Percentiles rank a stretch among this genome's conserved stretches.
These are phyloP conservation scores for Rhodotorula toruloides DNA, from an alignment of 768 basidiomycete genomes.

Conservation along the genomic window DNA sequence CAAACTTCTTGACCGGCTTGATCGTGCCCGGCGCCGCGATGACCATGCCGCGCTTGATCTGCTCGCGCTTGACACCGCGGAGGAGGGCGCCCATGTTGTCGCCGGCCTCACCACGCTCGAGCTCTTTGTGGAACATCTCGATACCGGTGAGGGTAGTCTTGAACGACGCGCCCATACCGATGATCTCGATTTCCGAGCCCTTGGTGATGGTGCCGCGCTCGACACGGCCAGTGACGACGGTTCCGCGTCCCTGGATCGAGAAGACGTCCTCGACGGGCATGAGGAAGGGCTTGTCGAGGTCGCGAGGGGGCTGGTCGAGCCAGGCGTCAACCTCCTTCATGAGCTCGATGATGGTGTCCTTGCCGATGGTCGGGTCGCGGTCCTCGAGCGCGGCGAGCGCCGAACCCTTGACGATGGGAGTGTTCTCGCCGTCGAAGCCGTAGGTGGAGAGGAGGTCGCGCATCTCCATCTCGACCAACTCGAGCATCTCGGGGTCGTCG, in stretches of 20 bases:
- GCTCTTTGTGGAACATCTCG: slow-evolving; percentile 99
- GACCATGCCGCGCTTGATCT: slow-evolving; percentile 87
- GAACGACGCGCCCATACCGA: slow-evolving; percentile 72
- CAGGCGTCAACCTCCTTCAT: slow-evolving; percentile 83
- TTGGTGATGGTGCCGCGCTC: slow-evolving; percentile 89
- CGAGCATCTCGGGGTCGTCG: slow-evolving; percentile 94
- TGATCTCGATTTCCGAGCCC: slow-evolving; percentile 85
- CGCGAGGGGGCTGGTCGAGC: slow-evolving; percentile 90
- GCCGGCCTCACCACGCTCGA: slow-evolving; percentile 94
- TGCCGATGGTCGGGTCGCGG: slow-evolving; percentile 67
- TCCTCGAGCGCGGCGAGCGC: slow-evolving; percentile 92
- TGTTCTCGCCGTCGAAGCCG: slow-evolving; percentile 93
- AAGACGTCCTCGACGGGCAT: slow-evolving; percentile 94
- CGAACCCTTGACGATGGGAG: slow-evolving; percentile 97
- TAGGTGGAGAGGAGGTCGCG: slow-evolving; percentile 85
- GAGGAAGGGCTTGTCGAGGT: slow-evolving; percentile 95
- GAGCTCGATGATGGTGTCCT: slow-evolving; percentile 71
- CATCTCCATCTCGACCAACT: slow-evolving; percentile 99
- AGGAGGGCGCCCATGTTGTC: slow-evolving; percentile 99
- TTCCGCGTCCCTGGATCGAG: slow-evolving; percentile 97
- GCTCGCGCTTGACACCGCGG: slow-evolving; percentile 94
- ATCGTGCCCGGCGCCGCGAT: slow-evolving; percentile 82
- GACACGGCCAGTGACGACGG: slow-evolving; percentile 90
- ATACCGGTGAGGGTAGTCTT: slow-evolving; percentile 89
- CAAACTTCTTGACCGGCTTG: slow-evolving; percentile 90